phyloP scores from a whole-genome alignment of 176 grass and related monocot genomes.

The Urochloa ruziziensis region DNA sequence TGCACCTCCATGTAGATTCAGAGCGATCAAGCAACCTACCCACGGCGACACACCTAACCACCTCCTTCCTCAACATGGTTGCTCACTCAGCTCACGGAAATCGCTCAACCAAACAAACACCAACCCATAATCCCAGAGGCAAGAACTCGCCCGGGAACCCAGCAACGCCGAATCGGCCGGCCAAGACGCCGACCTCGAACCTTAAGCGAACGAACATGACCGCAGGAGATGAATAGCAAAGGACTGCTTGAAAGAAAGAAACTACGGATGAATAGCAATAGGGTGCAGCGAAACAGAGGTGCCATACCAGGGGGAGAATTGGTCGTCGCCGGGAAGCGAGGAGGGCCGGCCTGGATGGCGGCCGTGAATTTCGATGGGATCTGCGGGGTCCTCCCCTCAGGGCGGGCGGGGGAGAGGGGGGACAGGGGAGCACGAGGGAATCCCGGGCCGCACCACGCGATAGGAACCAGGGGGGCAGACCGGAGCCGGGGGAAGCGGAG shows the following conservation, averaged over 20 bases:
- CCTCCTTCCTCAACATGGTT: not conserved
- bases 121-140: not conserved
- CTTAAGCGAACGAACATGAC: not conserved
- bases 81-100: not conserved
- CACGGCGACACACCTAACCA: not conserved
- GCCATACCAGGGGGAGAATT: not conserved
- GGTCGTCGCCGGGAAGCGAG: conserved; percentile 3
- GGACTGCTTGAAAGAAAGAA: not conserved
- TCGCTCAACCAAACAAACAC: not conserved
- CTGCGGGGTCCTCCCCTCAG: conserved; percentile 20
- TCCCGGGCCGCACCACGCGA: conserved; percentile 32
- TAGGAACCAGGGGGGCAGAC: not conserved
- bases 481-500: conserved; percentile 8
- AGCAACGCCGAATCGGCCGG: not conserved
- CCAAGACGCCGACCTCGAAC: not conserved
- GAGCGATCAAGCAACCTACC: conserved; percentile 4
- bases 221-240: too few species aligned
- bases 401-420: not conserved
- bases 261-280: not conserved
- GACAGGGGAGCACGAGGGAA: conserved; percentile 24
- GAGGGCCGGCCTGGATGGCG: not conserved
- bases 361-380: conserved; percentile 42
- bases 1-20: conserved; percentile 9
- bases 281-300: not conserved
- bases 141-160: not conserved